Conservation (phyloP, 352 stramenopile genomes). For the Globisporangium cystogenes region DNA sequence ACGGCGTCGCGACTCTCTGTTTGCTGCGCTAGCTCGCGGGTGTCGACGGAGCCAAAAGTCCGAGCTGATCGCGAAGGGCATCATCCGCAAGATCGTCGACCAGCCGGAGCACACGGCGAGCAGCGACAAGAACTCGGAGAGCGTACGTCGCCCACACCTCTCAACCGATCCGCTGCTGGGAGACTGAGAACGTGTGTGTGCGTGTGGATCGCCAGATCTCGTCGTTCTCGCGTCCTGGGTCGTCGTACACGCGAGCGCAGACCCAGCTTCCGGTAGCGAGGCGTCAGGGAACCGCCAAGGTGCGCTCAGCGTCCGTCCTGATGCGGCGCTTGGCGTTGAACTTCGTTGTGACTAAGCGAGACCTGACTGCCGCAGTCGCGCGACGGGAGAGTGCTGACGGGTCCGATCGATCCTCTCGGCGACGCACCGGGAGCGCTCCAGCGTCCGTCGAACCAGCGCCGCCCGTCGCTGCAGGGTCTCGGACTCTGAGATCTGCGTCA, state of each 20-base stretch:
- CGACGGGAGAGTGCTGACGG: slow-evolving; percentile 22
- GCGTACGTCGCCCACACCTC: slow-evolving; percentile 5
- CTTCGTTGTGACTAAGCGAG: neutral
- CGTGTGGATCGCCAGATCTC: slow-evolving; percentile 37
- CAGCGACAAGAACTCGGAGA: slow-evolving; percentile 32
- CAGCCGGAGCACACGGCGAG: slow-evolving; percentile 33
- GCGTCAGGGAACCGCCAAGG: slow-evolving; percentile 41
- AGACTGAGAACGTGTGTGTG: neutral
- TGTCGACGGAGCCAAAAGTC: slow-evolving; percentile 46
- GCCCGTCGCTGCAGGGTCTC: slow-evolving; percentile 53
- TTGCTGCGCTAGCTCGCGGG: slow-evolving; percentile 25
- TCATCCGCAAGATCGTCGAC: slow-evolving; percentile 60
- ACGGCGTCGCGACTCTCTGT: neutral
- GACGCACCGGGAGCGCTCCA: slow-evolving; percentile 24
- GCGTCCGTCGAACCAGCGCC: slow-evolving; percentile 45
- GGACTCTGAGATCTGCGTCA: slow-evolving; percentile 20
- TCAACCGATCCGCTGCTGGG: neutral
- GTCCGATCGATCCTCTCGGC: slow-evolving; percentile 58
- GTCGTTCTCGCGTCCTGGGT: slow-evolving; percentile 68
- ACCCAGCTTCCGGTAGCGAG: slow-evolving; percentile 42
- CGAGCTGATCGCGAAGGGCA: slow-evolving; percentile 49
- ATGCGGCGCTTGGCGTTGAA: too few relatives aligned
- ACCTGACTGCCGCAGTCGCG: slow-evolving; percentile 31
- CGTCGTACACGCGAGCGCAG: slow-evolving; percentile 61
- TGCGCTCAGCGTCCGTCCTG: slow-evolving; percentile 5